Conservation (phyloP, 306 rosid species). For the Rosa lucieae region DNA sequence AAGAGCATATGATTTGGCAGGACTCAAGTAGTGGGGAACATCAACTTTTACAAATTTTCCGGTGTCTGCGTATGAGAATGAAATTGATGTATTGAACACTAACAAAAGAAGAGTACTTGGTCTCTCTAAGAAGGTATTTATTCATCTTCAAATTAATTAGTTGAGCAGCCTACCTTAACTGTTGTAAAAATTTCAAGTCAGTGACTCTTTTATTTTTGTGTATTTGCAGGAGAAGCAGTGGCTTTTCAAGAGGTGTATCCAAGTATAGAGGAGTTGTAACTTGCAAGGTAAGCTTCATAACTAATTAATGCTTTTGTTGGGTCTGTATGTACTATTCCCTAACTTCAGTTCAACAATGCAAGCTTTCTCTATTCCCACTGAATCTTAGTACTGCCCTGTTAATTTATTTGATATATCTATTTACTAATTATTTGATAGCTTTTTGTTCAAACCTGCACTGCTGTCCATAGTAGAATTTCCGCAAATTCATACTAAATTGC, state of each 20-base stretch:
- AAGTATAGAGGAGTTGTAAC: slow-evolving; percentile 39
- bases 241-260: slow-evolving; percentile 53
- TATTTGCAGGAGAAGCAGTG: slow-evolving; percentile 39
- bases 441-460: too few relatives aligned
- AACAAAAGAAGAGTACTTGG: slow-evolving; percentile 40
- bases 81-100: slow-evolving; percentile 40
- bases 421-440: too few relatives aligned
- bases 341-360: too few relatives aligned
- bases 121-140: slow-evolving; percentile 44
- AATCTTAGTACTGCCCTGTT: too few relatives aligned
- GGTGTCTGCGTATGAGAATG: slow-evolving; percentile 40
- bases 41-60: slow-evolving; percentile 45
- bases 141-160: neutral
- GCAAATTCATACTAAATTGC: too few relatives aligned
- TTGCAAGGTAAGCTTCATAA: slow-evolving; percentile 26
- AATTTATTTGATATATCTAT: too few relatives aligned
- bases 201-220: neutral
- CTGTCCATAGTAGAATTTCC: too few relatives aligned
- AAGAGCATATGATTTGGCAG: slow-evolving; percentile 51
- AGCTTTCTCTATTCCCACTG: too few relatives aligned
- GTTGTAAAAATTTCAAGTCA: too few relatives aligned
- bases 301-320: too few relatives aligned
- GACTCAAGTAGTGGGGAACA: slow-evolving; percentile 50
- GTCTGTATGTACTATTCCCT: too few relatives aligned
- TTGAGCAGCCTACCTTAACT: neutral